Evolutionary conservation across 2,329 filamentous ascomycete species (phyloP).

Genomic region (Ploettnerulaceae sp.): DNA sequence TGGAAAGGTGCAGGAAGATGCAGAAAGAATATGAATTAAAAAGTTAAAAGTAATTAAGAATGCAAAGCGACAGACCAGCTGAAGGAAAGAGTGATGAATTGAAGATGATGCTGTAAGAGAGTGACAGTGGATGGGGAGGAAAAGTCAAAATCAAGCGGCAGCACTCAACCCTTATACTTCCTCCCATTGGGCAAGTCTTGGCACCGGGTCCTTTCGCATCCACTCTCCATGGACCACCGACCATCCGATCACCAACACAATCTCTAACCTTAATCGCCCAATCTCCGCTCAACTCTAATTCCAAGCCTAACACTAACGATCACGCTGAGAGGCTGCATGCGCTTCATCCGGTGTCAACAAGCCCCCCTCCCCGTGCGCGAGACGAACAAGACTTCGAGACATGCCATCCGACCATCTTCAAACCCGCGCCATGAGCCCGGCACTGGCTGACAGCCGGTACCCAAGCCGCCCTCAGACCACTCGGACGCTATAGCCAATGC

Average conservation of each 20-base stretch:
- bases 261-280: slow-evolving; percentile 10
- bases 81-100: slow-evolving; percentile 8
- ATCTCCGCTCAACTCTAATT: slow-evolving; percentile 1
- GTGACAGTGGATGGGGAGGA: slow-evolving; percentile 11
- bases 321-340: neutral
- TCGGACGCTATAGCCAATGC: no score
- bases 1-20: slow-evolving; percentile 1
- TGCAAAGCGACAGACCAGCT: slow-evolving; percentile 13
- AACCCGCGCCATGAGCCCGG: neutral
- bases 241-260: slow-evolving; percentile 10
- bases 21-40: slow-evolving; percentile 5
- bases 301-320: slow-evolving; percentile 8
- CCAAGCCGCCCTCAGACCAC: slow-evolving; percentile 4
- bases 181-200: slow-evolving; percentile 9
- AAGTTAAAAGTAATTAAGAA: slow-evolving; percentile 11
- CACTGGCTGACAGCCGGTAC: slow-evolving; percentile 1
- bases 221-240: no score
- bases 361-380: neutral
- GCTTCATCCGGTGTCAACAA: slow-evolving; percentile 10
- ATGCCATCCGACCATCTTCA: slow-evolving; percentile 12
- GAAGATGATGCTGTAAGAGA: slow-evolving; percentile 7
- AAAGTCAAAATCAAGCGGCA: slow-evolving; percentile 3
- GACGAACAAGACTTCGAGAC: slow-evolving; percentile 11
- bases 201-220: no score
- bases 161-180: slow-evolving; percentile 9